These are phyloP conservation scores for Populus alba DNA, from an alignment of 345 rosid species.

Conservation along the genomic window DNA sequence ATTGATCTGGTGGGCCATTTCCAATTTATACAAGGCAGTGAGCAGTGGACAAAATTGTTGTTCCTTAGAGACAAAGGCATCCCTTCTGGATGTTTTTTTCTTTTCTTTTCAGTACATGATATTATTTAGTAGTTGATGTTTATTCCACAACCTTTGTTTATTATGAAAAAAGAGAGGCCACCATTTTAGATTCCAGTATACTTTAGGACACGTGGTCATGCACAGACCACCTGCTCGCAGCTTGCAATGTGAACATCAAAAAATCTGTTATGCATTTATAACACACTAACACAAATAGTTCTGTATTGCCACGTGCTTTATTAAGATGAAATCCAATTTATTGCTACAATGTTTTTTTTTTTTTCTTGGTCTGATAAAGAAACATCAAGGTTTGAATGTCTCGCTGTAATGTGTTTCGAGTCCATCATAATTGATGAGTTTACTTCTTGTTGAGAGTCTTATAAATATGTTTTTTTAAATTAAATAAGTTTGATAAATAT, in stretches of 20 bases:
- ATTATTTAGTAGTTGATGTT: not conserved
- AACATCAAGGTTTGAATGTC: not conserved
- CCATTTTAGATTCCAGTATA: not conserved
- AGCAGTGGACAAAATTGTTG: conserved; percentile 26
- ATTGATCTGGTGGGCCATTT: conserved; percentile 19
- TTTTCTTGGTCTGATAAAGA: not conserved
- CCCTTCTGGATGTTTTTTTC: not conserved
- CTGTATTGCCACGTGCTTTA: not conserved
- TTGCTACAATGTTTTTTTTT: not conserved
- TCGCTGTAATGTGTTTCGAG: not conserved
- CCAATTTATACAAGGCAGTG: not conserved
- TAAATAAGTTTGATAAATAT: no score
- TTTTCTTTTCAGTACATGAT: not conserved
- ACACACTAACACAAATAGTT: not conserved
- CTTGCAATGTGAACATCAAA: not conserved
- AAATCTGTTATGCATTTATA: not conserved
- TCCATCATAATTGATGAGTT: no score
- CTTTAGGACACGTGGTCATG: not conserved
- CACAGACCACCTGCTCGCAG: not conserved
- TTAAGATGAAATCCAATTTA: not conserved
- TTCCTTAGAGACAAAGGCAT: conserved; percentile 45
- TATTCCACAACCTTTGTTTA: not conserved
- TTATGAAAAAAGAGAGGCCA: not conserved
- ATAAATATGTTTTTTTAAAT: no score
- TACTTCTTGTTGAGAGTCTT: no score